A percentile compares a stretch with the other conserved stretches of the same genome.
These are phyloP conservation scores for Saccharomyces eubayanus DNA, from an alignment of 805 yeast species.

Conservation along the genomic window DNA sequence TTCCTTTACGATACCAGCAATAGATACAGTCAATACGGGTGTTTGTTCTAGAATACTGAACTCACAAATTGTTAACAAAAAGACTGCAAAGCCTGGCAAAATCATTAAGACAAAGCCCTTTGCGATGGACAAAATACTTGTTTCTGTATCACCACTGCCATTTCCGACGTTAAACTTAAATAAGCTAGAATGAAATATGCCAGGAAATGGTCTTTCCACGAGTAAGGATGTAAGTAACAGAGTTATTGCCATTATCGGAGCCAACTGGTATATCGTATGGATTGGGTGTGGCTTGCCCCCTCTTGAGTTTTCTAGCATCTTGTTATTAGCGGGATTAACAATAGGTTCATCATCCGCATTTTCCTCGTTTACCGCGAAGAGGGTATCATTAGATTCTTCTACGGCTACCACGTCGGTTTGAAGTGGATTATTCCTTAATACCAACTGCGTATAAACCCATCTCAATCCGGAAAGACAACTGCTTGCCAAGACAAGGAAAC, in stretches of 20 bases:
- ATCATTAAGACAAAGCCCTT: slow-evolving; percentile 51
- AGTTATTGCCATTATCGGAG: slow-evolving; percentile 72
- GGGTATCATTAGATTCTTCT: neutral
- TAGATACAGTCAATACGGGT: slow-evolving; percentile 74
- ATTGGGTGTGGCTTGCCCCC: slow-evolving; percentile 54
- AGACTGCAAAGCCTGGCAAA: slow-evolving; percentile 81
- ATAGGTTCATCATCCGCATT: slow-evolving; percentile 2
- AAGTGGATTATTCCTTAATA: slow-evolving; percentile 49
- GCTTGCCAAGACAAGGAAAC: slow-evolving; percentile 64
- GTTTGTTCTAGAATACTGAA: slow-evolving; percentile 75
- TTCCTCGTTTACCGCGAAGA: neutral
- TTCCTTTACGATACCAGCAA: slow-evolving; percentile 92
- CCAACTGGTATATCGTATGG: slow-evolving; percentile 69
- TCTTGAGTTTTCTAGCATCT: neutral
- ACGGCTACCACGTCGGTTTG: neutral
- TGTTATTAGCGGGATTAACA: neutral
- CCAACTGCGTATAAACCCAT: slow-evolving; percentile 89
- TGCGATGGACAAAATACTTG: slow-evolving; percentile 31
- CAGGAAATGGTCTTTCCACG: slow-evolving; percentile 52
- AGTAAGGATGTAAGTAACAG: slow-evolving; percentile 54
- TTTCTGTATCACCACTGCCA: slow-evolving; percentile 2
- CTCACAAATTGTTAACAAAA: slow-evolving; percentile 83
- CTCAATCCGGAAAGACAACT: slow-evolving; percentile 81
- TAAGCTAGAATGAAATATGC: slow-evolving; percentile 17
- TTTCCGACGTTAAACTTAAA: slow-evolving; percentile 11